phyloP scores from a whole-genome alignment of 164 flowering plant species.

The Tetrastigma voinierianum region DNA sequence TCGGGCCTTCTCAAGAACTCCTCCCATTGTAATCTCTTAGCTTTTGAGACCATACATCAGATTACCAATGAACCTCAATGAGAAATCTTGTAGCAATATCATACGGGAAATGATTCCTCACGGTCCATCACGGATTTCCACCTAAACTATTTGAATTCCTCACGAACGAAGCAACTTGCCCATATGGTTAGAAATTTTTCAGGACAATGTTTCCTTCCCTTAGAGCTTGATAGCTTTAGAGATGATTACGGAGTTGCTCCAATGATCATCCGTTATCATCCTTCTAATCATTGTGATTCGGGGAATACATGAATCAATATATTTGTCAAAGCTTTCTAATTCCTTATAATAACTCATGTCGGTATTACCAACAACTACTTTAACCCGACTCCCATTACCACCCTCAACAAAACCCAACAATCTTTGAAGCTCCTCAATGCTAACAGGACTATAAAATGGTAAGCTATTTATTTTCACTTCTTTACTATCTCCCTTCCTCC shows the following conservation, averaged over 20 bases:
- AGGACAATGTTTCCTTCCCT: constrained; percentile 36
- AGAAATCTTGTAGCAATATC: too few species aligned
- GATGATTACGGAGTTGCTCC: constrained; percentile 85
- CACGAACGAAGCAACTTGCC: constrained; percentile 74
- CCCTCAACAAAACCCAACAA: too few species aligned
- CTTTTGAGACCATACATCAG: constrained; percentile 33
- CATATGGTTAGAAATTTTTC: constrained; percentile 68
- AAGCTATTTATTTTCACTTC: too few species aligned
- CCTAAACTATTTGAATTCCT: constrained; percentile 86
- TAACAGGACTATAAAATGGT: too few species aligned
- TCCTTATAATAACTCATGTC: too few species aligned
- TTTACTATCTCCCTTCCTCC: too few species aligned
- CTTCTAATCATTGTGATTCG: constrained; percentile 55
- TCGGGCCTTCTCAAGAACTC: constrained; percentile 70
- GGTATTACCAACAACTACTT: too few species aligned
- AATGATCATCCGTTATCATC: constrained; percentile 60
- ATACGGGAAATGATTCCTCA: constrained; percentile 67
- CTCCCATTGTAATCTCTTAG: constrained; percentile 50
- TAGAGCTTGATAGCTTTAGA: constrained; percentile 59
- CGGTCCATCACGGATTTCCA: constrained; percentile 88
- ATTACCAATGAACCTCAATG: constrained; percentile 51
- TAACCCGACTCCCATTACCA: too few species aligned
- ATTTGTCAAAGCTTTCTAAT: too few species aligned
- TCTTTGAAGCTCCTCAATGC: too few species aligned
- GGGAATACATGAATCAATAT: constrained; percentile 68